These are phyloP conservation scores for Boletus subcaerulescens DNA, from an alignment of 768 basidiomycete species.

Conservation along the genomic window DNA sequence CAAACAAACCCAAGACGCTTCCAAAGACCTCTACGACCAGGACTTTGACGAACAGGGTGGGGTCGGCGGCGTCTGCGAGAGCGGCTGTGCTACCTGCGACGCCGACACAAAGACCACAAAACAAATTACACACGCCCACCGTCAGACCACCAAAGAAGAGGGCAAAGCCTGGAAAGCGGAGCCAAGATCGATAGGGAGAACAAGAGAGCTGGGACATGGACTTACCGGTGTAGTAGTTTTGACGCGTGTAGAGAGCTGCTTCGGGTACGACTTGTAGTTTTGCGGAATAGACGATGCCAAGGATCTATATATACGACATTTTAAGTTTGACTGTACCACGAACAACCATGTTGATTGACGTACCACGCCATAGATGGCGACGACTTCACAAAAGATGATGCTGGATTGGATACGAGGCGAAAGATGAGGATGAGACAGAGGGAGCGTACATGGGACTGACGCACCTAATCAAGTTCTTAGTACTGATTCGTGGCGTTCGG, in stretches of 20 bases:
- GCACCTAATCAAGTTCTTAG: constrained; percentile 96
- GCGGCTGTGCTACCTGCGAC: constrained; percentile 96
- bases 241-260: constrained; percentile 68
- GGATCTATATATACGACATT: constrained; percentile 53
- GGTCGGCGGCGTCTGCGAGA: constrained; percentile 92
- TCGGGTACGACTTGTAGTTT: constrained; percentile 66
- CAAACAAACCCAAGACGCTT: constrained; percentile 89
- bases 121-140: constrained; percentile 89
- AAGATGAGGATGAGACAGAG: not conserved
- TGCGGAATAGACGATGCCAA: constrained; percentile 92
- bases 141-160: constrained; percentile 97
- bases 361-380: constrained; percentile 97
- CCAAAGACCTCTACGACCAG: constrained; percentile 95
- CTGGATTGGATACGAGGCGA: constrained; percentile 37
- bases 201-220: not conserved
- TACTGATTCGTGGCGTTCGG: constrained; percentile 86
- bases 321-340: not conserved
- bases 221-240: constrained; percentile 91
- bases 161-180: constrained; percentile 60
- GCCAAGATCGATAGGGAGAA: not conserved
- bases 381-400: constrained; percentile 99
- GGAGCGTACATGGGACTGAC: constrained; percentile 10
- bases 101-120: constrained; percentile 93
- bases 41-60: constrained; percentile 92
- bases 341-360: constrained; percentile 26